These are phyloP conservation scores for Dioscorea zingiberensis DNA, from an alignment of 106 monocot species.

Conservation along the genomic window DNA sequence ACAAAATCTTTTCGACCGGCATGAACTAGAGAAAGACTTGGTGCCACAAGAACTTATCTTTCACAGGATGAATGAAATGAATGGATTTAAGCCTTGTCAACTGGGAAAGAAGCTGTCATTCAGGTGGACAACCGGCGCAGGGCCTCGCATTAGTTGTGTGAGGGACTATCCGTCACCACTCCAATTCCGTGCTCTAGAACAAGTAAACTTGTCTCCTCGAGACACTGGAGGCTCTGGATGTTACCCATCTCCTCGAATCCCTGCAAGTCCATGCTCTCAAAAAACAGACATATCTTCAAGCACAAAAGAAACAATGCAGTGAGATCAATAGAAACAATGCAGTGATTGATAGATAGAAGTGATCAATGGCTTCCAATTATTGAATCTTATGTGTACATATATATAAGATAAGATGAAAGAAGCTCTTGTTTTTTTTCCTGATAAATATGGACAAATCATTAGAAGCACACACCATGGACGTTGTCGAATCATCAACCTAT, in stretches of 20 bases:
- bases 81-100: conserved; percentile 42
- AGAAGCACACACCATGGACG: no score
- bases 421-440: no score
- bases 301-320: not conserved
- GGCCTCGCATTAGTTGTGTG: conserved; percentile 72
- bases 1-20: conserved; percentile 36
- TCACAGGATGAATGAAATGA: conserved; percentile 53
- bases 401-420: no score
- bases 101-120: conserved; percentile 58
- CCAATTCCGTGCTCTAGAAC: conserved; percentile 48
- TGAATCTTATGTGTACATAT: not conserved
- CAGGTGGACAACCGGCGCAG: conserved; percentile 77
- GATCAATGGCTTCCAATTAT: not conserved
- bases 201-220: conserved; percentile 59
- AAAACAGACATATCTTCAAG: not conserved
- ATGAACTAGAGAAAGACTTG: conserved; percentile 11
- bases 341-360: not conserved
- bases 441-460: not conserved
- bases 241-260: conserved; percentile 10
- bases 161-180: conserved; percentile 68
- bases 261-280: conserved; percentile 1
- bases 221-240: not conserved
- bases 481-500: no score
- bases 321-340: not conserved
- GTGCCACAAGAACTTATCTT: conserved; percentile 46